Evolutionary conservation across 345 rosid genomes (phyloP).

Genomic region (Melaleuca quinquenervia): DNA sequence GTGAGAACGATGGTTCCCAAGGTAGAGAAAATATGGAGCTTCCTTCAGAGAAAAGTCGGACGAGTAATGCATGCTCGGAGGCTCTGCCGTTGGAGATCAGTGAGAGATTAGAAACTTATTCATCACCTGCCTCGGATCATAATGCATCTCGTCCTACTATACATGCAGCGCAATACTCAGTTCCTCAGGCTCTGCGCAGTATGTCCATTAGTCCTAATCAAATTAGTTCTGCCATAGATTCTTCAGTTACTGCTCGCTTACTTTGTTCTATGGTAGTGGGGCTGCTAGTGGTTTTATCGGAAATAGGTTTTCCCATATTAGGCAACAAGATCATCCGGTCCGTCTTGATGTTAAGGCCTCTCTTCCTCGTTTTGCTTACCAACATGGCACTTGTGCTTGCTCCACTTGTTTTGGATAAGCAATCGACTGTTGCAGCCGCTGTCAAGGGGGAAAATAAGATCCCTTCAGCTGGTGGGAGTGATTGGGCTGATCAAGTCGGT

Average conservation of each 20-base stretch:
- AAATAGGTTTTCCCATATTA: constrained; percentile 43
- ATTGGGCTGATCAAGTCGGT: constrained; percentile 52
- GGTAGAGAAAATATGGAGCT: constrained; percentile 12
- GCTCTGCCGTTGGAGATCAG: constrained; percentile 4
- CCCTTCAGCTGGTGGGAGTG: constrained; percentile 25
- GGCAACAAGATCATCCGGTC: constrained; percentile 19
- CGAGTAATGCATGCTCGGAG: constrained; percentile 2
- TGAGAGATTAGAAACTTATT: constrained; percentile 8
- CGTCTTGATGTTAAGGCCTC: constrained; percentile 52
- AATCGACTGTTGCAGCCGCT: constrained; percentile 7
- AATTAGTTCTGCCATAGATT: constrained; percentile 45
- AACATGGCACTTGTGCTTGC: constrained; percentile 44
- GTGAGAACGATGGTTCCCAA: not conserved
- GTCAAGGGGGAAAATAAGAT: constrained; percentile 9
- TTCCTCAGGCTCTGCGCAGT: not conserved
- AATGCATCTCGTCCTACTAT: constrained; percentile 12
- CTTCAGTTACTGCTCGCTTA: constrained; percentile 35
- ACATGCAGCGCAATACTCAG: constrained; percentile 7
- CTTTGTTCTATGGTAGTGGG: constrained; percentile 37
- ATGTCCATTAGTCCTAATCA: constrained; percentile 28
- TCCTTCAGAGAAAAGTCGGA: not conserved
- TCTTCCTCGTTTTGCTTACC: constrained; percentile 53
- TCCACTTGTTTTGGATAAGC: constrained; percentile 19
- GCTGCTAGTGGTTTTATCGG: constrained; percentile 36
- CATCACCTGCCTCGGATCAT: constrained; percentile 15